These are phyloP conservation scores for Apiotrichum porosum DNA, from an alignment of 1,284 basidiomycete genomes.

Conservation along the genomic window DNA sequence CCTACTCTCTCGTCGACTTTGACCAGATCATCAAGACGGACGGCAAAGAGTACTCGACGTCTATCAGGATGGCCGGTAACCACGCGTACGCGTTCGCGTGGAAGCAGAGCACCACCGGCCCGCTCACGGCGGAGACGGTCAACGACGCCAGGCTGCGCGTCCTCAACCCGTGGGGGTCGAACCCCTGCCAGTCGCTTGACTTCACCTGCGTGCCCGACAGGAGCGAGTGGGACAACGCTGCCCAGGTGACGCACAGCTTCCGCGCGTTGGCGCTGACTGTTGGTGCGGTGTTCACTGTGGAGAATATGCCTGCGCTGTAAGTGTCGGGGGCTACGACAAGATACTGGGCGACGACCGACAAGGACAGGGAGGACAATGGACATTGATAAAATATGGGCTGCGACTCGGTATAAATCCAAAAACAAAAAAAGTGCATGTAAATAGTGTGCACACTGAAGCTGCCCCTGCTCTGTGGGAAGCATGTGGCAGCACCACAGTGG, in stretches of 20 bases:
- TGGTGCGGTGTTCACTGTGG: slow-evolving; percentile 12
- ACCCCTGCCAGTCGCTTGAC: slow-evolving; percentile 12
- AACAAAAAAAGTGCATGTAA: too few species aligned
- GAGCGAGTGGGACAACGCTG: slow-evolving; percentile 6
- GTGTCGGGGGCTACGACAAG: too few species aligned
- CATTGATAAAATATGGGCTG: too few species aligned
- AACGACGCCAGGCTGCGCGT: slow-evolving; percentile 1
- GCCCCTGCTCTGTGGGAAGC: too few species aligned
- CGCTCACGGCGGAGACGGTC: background rate
- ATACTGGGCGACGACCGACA: too few species aligned
- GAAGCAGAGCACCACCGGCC: slow-evolving; percentile 2
- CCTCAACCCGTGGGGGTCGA: slow-evolving; percentile 22
- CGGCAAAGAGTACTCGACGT: slow-evolving; percentile 4
- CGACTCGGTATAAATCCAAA: too few species aligned
- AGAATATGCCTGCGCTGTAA: slow-evolving; percentile 10
- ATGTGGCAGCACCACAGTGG: too few species aligned
- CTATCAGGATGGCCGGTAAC: slow-evolving; percentile 11
- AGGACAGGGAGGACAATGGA: too few species aligned
- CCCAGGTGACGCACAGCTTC: slow-evolving; percentile 8
- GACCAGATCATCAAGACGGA: slow-evolving; percentile 10
- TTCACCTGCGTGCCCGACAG: too few species aligned
- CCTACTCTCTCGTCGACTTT: slow-evolving; percentile 19
- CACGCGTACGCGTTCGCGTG: slow-evolving; percentile 19
- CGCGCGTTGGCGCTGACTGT: slow-evolving; percentile 11
- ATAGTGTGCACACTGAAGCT: too few species aligned